Evolutionary conservation across 2,329 filamentous ascomycete species (phyloP).

Genomic region (Diaporthe sp.): DNA sequence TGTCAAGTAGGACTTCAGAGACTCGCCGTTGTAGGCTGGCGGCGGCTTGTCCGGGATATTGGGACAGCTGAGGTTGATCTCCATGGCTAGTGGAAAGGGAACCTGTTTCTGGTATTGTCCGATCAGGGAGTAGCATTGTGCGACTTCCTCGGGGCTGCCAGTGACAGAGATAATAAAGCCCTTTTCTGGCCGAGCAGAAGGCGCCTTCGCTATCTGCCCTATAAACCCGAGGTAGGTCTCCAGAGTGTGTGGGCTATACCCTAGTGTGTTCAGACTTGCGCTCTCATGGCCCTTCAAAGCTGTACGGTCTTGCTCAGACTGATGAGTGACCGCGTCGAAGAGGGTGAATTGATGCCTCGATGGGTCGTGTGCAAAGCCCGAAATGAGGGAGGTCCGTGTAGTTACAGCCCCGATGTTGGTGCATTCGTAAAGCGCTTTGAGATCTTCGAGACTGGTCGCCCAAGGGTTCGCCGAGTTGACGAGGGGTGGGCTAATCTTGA

Average conservation of each 20-base stretch:
- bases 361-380: slow-evolving; percentile 74
- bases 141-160: slow-evolving; percentile 69
- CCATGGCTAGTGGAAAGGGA: slow-evolving; percentile 72
- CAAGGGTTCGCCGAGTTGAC: slow-evolving; percentile 83
- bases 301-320: slow-evolving; percentile 39
- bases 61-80: slow-evolving; percentile 83
- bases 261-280: slow-evolving; percentile 76
- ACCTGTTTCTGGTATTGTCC: slow-evolving; percentile 51
- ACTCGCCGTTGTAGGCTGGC: slow-evolving; percentile 72
- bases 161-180: slow-evolving; percentile 80
- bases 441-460: slow-evolving; percentile 75
- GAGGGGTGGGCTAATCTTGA: slow-evolving; percentile 73
- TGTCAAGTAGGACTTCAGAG: slow-evolving; percentile 67
- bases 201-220: slow-evolving; percentile 55
- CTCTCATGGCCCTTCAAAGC: slow-evolving; percentile 43
- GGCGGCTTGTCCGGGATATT: slow-evolving; percentile 79
- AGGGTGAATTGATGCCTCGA: slow-evolving; percentile 74
- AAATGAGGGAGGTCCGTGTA: slow-evolving; percentile 75
- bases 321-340: slow-evolving; percentile 60
- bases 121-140: slow-evolving; percentile 66
- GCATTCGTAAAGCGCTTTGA: slow-evolving; percentile 71
- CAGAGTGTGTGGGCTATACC: slow-evolving; percentile 77
- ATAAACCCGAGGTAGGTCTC: slow-evolving; percentile 70
- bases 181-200: slow-evolving; percentile 55
- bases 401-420: slow-evolving; percentile 79